Evolutionary conservation across 129 eudicot genomes (phyloP), one percentile per base, ranked within the genome.

Genomic region (Gnaphalium uliginosum): DNA sequence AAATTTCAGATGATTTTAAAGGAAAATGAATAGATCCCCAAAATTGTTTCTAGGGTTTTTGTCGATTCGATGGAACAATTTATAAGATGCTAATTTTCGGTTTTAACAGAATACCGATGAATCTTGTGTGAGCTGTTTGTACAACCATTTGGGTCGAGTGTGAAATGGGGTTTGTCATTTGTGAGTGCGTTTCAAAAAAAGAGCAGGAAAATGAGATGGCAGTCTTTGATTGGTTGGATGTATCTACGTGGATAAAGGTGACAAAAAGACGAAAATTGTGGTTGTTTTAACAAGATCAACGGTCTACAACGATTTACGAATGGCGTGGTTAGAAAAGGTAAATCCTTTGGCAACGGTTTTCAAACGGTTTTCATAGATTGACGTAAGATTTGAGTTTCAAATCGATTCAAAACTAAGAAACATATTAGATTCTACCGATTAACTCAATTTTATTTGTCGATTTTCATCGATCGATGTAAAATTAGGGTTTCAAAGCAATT

Each of bases 41-140:
- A 70, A 68, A 19, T 54, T 70, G 46, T 30, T 70, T 48, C 65
- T 61, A 60, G 82, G 77, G 82, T 69, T 69, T 54, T 57, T 43
- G 71, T 33, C 60, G 54, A 78, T 69, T 78, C 64, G 51, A 78
- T 59, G 37, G 7, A 56, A 41, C 69, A 32, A 46, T 60, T 43
- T 9, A 56, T 41, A 27, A 43, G 69, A 58, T 78, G 63, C 54
- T 26, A 19, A 69, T 26, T 6, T 39, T 77, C 46, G 48, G 60
- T 21, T 58, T 69, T 27, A 58, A 25, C n/a, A 69, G 54, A 58
- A 68, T 24, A 22, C 39, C 66, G 53, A 69, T 58, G 63, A 59
- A 63, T 23, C 53, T 27, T 19, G 67, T 67, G 59, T n/a, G n/a
- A n/a, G n/a, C n/a, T 35, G 11, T 6, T 56, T 56, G 10, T 18